These are phyloP conservation scores for Cercospora zeae-maydis DNA, from an alignment of 2,329 filamentous ascomycete genomes.

Conservation along the genomic window DNA sequence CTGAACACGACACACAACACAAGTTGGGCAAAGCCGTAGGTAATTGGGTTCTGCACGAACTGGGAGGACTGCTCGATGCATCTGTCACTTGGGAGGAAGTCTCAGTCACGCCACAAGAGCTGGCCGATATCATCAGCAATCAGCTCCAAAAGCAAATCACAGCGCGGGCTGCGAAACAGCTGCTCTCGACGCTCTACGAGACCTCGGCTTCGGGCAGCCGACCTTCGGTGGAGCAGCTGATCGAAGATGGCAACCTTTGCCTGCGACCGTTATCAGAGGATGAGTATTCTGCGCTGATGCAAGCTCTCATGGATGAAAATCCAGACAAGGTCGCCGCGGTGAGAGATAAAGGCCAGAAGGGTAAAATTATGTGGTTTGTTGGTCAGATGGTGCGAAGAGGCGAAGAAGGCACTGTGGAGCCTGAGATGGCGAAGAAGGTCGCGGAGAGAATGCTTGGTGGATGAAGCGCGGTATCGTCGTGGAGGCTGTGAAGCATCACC, in stretches of 20 bases:
- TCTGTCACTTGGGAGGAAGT: slow-evolving; percentile 40
- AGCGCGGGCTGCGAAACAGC: slow-evolving; percentile 56
- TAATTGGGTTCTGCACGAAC: slow-evolving; percentile 59
- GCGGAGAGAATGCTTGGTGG: slow-evolving; percentile 46
- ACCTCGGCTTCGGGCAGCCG: slow-evolving; percentile 11
- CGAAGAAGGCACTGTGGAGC: slow-evolving; percentile 60
- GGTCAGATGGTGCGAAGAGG: slow-evolving; percentile 64
- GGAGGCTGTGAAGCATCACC: neutral
- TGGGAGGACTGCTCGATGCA: slow-evolving; percentile 47
- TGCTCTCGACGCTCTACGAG: slow-evolving; percentile 54
- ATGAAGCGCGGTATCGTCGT: neutral
- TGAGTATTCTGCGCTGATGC: slow-evolving; percentile 56
- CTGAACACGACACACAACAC: slow-evolving; percentile 19
- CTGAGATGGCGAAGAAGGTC: slow-evolving; percentile 54
- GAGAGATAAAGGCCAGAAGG: slow-evolving; percentile 55
- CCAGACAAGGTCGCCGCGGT: slow-evolving; percentile 59
- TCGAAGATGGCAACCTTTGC: slow-evolving; percentile 55
- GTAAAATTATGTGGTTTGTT: slow-evolving; percentile 66
- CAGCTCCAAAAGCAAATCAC: slow-evolving; percentile 46
- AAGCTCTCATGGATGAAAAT: slow-evolving; percentile 52
- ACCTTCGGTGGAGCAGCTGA: slow-evolving; percentile 50
- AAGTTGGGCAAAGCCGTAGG: slow-evolving; percentile 50
- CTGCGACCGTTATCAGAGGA: slow-evolving; percentile 53
- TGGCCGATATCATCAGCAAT: slow-evolving; percentile 45
- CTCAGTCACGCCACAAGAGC: slow-evolving; percentile 38